phyloP scores from a whole-genome alignment of 2,329 filamentous ascomycete species.

The Aspergillus persii region DNA sequence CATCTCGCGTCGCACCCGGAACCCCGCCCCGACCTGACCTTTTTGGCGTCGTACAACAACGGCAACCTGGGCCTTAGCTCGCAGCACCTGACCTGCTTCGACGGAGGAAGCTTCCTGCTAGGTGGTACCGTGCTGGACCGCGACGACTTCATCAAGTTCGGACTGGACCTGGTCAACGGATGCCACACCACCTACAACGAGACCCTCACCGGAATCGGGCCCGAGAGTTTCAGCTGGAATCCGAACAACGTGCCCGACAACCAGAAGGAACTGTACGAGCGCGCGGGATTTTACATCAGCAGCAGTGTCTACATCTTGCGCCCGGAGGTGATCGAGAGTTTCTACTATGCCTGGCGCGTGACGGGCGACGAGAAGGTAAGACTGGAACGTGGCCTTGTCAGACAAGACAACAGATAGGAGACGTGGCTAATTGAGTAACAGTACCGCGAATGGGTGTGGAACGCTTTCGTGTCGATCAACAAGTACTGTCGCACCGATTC shows the following conservation, averaged over 20 bases:
- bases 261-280: constrained; percentile 60
- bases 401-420: not conserved
- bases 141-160: constrained; percentile 69
- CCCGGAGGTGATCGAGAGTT: constrained; percentile 78
- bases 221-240: constrained; percentile 67
- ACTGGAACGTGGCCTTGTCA: not conserved
- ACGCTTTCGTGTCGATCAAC: constrained; percentile 69
- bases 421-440: constrained; percentile 17
- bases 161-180: constrained; percentile 66
- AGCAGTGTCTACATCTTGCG: constrained; percentile 64
- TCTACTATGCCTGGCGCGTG: constrained; percentile 82
- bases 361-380: constrained; percentile 63
- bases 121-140: constrained; percentile 68
- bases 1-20: constrained; percentile 68
- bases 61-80: constrained; percentile 37
- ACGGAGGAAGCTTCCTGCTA: constrained; percentile 81
- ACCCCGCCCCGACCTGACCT: constrained; percentile 68
- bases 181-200: constrained; percentile 72
- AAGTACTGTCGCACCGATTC: constrained; percentile 60
- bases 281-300: constrained; percentile 70
- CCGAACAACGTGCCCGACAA: constrained; percentile 47
- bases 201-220: constrained; percentile 72
- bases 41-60: constrained; percentile 44
- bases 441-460: constrained; percentile 84
- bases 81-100: constrained; percentile 70